Conservation (phyloP, 495 filamentous ascomycete genomes). For the Lentithecium fluviatile region DNA sequence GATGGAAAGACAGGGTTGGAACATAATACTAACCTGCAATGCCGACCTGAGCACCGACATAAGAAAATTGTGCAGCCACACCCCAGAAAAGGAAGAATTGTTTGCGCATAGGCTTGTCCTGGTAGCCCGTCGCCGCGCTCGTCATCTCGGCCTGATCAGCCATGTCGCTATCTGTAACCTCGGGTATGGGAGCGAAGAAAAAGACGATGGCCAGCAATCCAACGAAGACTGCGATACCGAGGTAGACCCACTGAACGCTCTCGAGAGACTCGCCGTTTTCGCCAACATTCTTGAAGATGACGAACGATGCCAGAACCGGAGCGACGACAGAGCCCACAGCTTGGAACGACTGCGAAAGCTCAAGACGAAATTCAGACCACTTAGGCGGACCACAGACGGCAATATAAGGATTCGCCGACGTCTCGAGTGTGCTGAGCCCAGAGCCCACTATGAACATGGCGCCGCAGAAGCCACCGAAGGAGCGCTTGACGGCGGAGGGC, state of each 20-base stretch:
- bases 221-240: conserved; percentile 69
- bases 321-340: conserved; percentile 65
- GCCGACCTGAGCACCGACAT: conserved; percentile 65
- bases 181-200: conserved; percentile 63
- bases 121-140: conserved; percentile 41
- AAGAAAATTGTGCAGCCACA: conserved; percentile 68
- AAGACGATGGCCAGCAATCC: conserved; percentile 63
- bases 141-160: conserved; percentile 50
- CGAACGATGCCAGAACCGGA: conserved; percentile 64
- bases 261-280: conserved; percentile 51
- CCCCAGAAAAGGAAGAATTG: conserved; percentile 69
- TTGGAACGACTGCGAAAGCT: conserved; percentile 66
- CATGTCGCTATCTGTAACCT: conserved; percentile 72
- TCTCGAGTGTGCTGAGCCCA: conserved; percentile 70
- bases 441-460: conserved; percentile 68
- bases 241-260: conserved; percentile 73
- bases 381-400: conserved; percentile 66
- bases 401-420: conserved; percentile 71
- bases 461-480: conserved; percentile 69
- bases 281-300: conserved; percentile 61
- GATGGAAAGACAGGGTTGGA: too few species aligned
- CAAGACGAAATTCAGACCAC: conserved; percentile 68
- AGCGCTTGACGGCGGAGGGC: conserved; percentile 57
- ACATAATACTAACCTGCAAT: conserved; percentile 21
- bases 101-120: conserved; percentile 47